Evolutionary conservation across 2,329 filamentous ascomycete genomes (phyloP).

Genomic region (Fusarium denticulatum): DNA sequence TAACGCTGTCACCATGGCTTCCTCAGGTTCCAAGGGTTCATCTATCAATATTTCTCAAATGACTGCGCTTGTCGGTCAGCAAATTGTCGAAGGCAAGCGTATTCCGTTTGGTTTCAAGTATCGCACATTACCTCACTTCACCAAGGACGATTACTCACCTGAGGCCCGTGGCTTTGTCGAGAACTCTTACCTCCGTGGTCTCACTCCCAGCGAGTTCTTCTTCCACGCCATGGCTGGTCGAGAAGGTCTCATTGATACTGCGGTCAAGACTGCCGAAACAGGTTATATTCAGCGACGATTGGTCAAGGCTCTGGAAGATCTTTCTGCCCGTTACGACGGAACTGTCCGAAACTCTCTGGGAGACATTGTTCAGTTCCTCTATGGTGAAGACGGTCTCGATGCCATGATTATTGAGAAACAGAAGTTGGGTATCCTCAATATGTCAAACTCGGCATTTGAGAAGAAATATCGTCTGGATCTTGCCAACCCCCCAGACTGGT

Average conservation of each 20-base stretch:
- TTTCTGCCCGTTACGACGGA: conserved; percentile 97
- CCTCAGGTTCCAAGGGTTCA: conserved; percentile 97
- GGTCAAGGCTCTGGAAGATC: conserved; percentile 97
- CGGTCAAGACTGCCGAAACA: conserved; percentile 98
- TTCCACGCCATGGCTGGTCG: conserved; percentile 99
- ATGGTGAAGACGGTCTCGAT: conserved; percentile 96
- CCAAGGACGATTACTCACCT: conserved; percentile 98
- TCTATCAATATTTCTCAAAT: conserved; percentile 99
- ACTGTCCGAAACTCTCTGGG: conserved; percentile 97
- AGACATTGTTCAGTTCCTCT: conserved; percentile 96
- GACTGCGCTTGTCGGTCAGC: conserved; percentile 97
- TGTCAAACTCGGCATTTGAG: conserved; percentile 81
- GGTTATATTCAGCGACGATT: conserved; percentile 99
- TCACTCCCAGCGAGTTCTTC: conserved; percentile 97
- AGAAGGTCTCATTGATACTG: conserved; percentile 99
- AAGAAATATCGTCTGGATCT: conserved; percentile 86
- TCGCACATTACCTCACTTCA: conserved; percentile 94
- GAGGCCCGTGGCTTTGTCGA: conserved; percentile 98
- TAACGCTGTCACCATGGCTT: conserved; percentile 96
- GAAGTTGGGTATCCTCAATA: conserved; percentile 84
- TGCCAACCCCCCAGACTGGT: conserved; percentile 65
- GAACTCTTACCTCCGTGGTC: conserved; percentile 95
- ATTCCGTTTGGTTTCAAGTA: conserved; percentile 99
- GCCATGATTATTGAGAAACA: conserved; percentile 95
- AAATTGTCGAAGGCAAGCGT: conserved; percentile 97